Base-by-base conservation (phyloP, 306 rosid genomes). In the Alnus glutinosa region DNA sequence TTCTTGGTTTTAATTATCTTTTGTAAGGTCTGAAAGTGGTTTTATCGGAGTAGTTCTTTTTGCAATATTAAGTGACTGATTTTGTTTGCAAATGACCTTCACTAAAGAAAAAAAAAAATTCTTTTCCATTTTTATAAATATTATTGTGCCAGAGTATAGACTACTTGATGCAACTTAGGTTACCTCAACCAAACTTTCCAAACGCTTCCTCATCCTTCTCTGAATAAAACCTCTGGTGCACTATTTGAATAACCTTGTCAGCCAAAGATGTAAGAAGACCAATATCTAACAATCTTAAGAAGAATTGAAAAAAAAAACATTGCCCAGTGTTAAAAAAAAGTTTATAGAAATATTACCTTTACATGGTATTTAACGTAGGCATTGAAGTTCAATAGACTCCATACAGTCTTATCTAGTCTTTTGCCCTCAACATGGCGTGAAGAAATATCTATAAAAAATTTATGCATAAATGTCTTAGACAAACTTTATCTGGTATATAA, bases 361-460 rank as follows among this genome's bases (percentile, higher is more conserved):
- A 91, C 92, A 67, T 93, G 94, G 82, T 85, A 83, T 75, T 87
- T 88, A 52, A 93, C 94, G 68, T 79, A 90, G 78, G 96, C 85
- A 82, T 88, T 83, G 75, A 95, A 95, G 73, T 91, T 87, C 87
- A 93, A 63, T 80, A 91, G 87, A 87, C 92, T 89, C 98, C 98
- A 95, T 44, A 91, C 90, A 6, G 90, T 91, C 74, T 91, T 93
- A 80, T 93, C 94, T 64, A 91, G 88, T 75, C 88, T 88, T 77
- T 88, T 88, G 49, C 93, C 96, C 70, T 90, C 82, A 39, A 95
- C 81, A 61, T 93, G 94, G 71, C 74, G 84, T 49, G 90, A 71
- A 47, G 82, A 87, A 73, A 95, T 91, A 73, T 95, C 96, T 95
- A 82, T 72, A 69, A 71, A 75, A 4, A 61, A 61, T 73, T 79